A percentile compares a stretch with the other conserved stretches of the same genome.
These are phyloP conservation scores for Cyphellophora europaea DNA, from an alignment of 2,329 filamentous ascomycete genomes.

Conservation along the genomic window DNA sequence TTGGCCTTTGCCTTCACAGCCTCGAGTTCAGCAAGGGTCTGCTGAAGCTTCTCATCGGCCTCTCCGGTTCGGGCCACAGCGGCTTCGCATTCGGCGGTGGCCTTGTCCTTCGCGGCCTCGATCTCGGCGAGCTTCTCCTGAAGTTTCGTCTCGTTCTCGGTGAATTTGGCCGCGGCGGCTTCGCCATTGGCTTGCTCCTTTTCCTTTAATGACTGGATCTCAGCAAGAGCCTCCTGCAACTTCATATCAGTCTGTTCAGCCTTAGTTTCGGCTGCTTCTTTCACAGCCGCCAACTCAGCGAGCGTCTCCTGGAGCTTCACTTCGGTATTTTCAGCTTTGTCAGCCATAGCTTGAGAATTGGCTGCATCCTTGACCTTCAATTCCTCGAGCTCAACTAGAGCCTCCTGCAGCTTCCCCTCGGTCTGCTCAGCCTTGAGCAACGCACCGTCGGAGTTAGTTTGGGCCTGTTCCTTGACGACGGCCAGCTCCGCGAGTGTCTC, in stretches of 20 bases:
- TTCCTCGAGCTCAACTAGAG: conserved; percentile 6
- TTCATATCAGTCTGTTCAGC: neutral
- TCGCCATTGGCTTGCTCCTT: no score
- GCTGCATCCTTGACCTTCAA: conserved; percentile 7
- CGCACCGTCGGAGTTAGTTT: conserved; percentile 5
- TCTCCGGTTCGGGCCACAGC: conserved; percentile 5
- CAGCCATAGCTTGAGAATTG: conserved; percentile 3
- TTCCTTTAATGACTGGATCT: no score
- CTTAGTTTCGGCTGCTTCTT: no score
- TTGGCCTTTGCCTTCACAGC: conserved; percentile 3
- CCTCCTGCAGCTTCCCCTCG: conserved; percentile 4
- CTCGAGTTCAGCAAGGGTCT: conserved; percentile 5
- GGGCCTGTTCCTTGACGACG: conserved; percentile 3
- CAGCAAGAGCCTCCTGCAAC: no score
- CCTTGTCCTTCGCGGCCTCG: conserved; percentile 1
- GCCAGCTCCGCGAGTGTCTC: conserved; percentile 5
- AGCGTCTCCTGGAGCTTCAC: conserved; percentile 1
- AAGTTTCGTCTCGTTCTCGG: neutral
- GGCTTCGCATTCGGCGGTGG: conserved; percentile 5
- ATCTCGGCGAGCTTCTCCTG: neutral
- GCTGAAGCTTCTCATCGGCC: conserved; percentile 2
- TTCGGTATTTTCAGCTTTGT: conserved; percentile 6
- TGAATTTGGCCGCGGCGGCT: neutral
- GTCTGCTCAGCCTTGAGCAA: conserved; percentile 5
- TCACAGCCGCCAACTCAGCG: neutral